Evolutionary conservation across 2,329 filamentous ascomycete genomes (phyloP), one percentile per base, ranked within the genome.

Genomic region (Rhinocladiella mackenziei): DNA sequence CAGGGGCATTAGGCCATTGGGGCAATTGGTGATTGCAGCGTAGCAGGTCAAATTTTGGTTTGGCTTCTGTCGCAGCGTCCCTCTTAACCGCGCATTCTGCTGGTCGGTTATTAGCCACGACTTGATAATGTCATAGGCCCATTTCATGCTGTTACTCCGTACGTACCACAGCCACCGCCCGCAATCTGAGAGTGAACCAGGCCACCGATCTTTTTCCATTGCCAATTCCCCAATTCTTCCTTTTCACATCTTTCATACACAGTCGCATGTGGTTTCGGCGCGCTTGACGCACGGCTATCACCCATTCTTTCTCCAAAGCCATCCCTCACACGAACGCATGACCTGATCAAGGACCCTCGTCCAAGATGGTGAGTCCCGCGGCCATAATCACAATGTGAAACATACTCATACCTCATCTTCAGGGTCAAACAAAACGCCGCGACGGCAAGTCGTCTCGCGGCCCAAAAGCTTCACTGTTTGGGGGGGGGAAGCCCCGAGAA

Each of bases 401-500:
- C 26, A 32, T 43, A 30, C 49, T 51, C 23, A 51, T 32, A 30
- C 10, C 20, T 25, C 6, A 19, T 8, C 13, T 25, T 8, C 23
- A 58, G 56, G 56, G 55, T 46, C 56, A 58, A 57, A 58, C 56
- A 34, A 58, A 58, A 39, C 53, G 56, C 40, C 53, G 56, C 41
- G 56, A 58, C 26, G 55, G 53, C 45, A 58, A 58, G 43, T 45
- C 53, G n/a, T 49, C 55, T 15, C 55, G 56, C 32, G 43, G 42
- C 9, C 48, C 52, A 13, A 58, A 58, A 34, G 35, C 56, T 7
- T 54, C 56, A n/a, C 49, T 57, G 9, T 56, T 58, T 23, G 53
- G 51, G 10, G 56, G 56, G n/a, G 54, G 54, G 18, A 56, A 41
- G 33, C 49, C 50, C 8, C 25, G 47, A 30, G 48, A 45, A 44